Percentiles rank a stretch among this genome's conserved stretches.
Conservation (phyloP, 164 flowering plant genomes). For the Magnolia kwangsiensis region DNA sequence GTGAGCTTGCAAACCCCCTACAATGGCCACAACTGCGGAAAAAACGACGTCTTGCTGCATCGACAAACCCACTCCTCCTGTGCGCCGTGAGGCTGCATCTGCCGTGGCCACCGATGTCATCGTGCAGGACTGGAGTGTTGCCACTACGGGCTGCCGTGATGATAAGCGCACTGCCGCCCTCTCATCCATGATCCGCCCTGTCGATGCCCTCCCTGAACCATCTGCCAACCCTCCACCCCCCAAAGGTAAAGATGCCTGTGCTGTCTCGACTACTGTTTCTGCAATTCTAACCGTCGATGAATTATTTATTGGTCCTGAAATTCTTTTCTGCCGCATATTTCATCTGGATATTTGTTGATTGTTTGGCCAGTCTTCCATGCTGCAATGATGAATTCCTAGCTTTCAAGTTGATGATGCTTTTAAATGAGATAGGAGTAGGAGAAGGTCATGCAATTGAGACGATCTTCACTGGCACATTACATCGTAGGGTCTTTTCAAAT, state of each 20-base stretch:
- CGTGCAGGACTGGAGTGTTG: slow-evolving; percentile 42
- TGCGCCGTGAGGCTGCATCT: slow-evolving; percentile 15
- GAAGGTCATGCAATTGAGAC: too few relatives aligned
- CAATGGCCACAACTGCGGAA: slow-evolving; percentile 97
- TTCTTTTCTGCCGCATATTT: too few relatives aligned
- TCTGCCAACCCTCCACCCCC: slow-evolving; percentile 32
- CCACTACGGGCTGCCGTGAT: slow-evolving; percentile 25
- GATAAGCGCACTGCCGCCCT: slow-evolving; percentile 25
- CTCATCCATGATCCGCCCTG: slow-evolving; percentile 39
- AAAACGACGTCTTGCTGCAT: slow-evolving; percentile 54
- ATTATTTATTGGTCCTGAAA: too few relatives aligned
- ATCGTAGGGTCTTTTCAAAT: too few relatives aligned
- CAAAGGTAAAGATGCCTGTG: slow-evolving; percentile 4
- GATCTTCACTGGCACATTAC: too few relatives aligned
- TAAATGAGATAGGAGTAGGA: too few relatives aligned
- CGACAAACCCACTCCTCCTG: slow-evolving; percentile 1
- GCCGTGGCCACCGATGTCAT: slow-evolving; percentile 16
- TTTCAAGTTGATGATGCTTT: too few relatives aligned
- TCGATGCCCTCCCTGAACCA: slow-evolving; percentile 45
- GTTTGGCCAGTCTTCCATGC: too few relatives aligned
- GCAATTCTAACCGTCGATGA: too few relatives aligned
- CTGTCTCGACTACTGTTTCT: too few relatives aligned
- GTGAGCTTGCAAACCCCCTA: slow-evolving; percentile 65
- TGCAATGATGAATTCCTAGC: too few relatives aligned
- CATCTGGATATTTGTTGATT: too few relatives aligned